Evolutionary conservation across 768 basidiomycete species (phyloP), one percentile per base, ranked within the genome.

Genomic region (Lactarius hengduanensis): DNA sequence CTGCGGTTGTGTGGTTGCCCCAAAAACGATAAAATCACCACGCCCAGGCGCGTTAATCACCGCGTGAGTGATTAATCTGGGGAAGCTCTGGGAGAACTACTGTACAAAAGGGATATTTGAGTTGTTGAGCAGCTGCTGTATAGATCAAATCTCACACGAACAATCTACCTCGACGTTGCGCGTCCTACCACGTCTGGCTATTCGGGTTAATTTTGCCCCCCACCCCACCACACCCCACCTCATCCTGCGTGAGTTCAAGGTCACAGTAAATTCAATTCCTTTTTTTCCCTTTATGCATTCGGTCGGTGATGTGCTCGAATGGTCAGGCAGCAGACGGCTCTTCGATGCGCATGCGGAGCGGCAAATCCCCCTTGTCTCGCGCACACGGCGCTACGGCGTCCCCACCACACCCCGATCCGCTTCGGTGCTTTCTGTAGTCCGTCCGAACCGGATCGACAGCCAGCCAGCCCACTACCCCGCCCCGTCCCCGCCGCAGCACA

Each of bases 361-460:
- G 47, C 47, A 50, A 47, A 50, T 50, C 47, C 47, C 47, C 45
- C 22, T 30, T 34, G 55, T 34, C 47, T 15, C 11, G 47, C 47
- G 10, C 22, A 50, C 22, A 15, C 47, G 55, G 30, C 28, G 11
- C 55, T 32, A n/a, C 55, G 30, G 30, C 28, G 18, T 36, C 28
- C 47, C 28, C 50, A 61, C 59, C 15, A 28, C 20, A 32, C 30
- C 57, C 66, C 66, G 66, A 57, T 63, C 40, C 26, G 53, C 50
- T 55, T 63, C 47, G 57, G 38, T 59, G 56, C 61, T 43, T 20
- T 43, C 40, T 45, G 18, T 63, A 59, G 47, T 41, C 61, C 57
- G 66, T 59, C 38, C 65, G 45, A 62, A 62, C 61, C 60, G 61
- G 65, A 62, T 66, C 61, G 56, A 22, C 66, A 54, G 53, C 26